phyloP scores from a whole-genome alignment of 2,329 filamentous ascomycete genomes.

The Penicillium freii region DNA sequence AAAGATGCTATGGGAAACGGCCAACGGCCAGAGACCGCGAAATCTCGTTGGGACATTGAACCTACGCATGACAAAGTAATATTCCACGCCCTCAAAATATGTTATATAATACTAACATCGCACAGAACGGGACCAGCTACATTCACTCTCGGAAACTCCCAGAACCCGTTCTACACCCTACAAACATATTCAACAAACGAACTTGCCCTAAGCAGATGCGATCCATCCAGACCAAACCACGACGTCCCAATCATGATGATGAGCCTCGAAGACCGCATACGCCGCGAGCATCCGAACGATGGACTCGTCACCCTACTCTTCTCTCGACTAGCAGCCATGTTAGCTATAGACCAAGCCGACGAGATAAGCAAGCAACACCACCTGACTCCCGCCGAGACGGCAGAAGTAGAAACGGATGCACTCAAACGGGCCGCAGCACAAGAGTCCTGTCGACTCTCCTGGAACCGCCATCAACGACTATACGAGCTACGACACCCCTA shows the following conservation, averaged over 20 bases:
- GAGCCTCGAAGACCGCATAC: slow-evolving; percentile 39
- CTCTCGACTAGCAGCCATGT: slow-evolving; percentile 50
- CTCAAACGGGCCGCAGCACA: slow-evolving; percentile 45
- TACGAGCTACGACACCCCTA: slow-evolving; percentile 51
- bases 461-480: slow-evolving; percentile 40
- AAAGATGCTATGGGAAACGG: slow-evolving; percentile 44
- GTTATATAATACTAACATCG: slow-evolving; percentile 15
- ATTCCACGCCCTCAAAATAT: not conserved
- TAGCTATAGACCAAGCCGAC: slow-evolving; percentile 48
- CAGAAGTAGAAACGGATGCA: slow-evolving; percentile 45
- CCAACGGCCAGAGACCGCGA: slow-evolving; percentile 44
- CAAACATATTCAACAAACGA: slow-evolving; percentile 45
- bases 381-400: slow-evolving; percentile 41
- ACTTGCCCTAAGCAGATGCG: slow-evolving; percentile 42
- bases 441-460: slow-evolving; percentile 48
- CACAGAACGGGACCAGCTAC: slow-evolving; percentile 38
- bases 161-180: slow-evolving; percentile 47
- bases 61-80: slow-evolving; percentile 44
- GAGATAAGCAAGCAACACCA: slow-evolving; percentile 41
- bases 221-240: slow-evolving; percentile 41
- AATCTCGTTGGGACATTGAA: slow-evolving; percentile 37
- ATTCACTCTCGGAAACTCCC: slow-evolving; percentile 44
- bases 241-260: slow-evolving; percentile 46
- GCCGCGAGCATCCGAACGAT: slow-evolving; percentile 42
- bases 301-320: slow-evolving; percentile 48